A percentile compares a stretch with the other conserved stretches of the same genome.
Conservation (phyloP, 176 grass and related monocot genomes). For the Poa pratensis region DNA sequence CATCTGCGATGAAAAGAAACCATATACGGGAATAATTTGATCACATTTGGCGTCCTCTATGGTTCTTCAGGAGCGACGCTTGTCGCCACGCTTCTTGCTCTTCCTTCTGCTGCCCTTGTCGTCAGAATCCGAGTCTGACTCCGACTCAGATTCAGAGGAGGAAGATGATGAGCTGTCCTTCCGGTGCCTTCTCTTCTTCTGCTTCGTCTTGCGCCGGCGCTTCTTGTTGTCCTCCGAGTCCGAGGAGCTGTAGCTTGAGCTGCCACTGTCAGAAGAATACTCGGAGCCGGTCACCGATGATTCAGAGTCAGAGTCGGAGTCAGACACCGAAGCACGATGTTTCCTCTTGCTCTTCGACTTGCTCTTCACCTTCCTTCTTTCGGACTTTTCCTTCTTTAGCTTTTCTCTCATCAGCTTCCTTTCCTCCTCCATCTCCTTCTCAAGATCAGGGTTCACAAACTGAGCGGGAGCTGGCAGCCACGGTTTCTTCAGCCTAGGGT, state of each 20-base stretch:
- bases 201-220: constrained; percentile 20
- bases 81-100: background rate
- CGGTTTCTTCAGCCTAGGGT: constrained; percentile 81
- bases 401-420: constrained; percentile 44
- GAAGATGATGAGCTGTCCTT: background rate
- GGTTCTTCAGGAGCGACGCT: background rate
- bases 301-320: constrained; percentile 57
- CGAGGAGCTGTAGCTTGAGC: constrained; percentile 71
- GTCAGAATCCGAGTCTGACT: constrained; percentile 9
- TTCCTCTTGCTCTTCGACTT: constrained; percentile 82
- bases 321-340: constrained; percentile 62
- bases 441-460: constrained; percentile 71
- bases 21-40: background rate
- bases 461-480: constrained; percentile 52
- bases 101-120: constrained; percentile 17
- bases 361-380: constrained; percentile 60
- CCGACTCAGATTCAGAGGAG: background rate
- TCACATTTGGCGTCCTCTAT: background rate
- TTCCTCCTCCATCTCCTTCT: constrained; percentile 56
- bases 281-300: constrained; percentile 65
- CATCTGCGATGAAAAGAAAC: background rate
- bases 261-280: constrained; percentile 65
- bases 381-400: constrained; percentile 39
- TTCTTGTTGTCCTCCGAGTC: constrained; percentile 32
- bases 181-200: constrained; percentile 25